These are phyloP conservation scores for Cyberlindnera bimundalis DNA, from an alignment of 805 yeast species.

Conservation along the genomic window DNA sequence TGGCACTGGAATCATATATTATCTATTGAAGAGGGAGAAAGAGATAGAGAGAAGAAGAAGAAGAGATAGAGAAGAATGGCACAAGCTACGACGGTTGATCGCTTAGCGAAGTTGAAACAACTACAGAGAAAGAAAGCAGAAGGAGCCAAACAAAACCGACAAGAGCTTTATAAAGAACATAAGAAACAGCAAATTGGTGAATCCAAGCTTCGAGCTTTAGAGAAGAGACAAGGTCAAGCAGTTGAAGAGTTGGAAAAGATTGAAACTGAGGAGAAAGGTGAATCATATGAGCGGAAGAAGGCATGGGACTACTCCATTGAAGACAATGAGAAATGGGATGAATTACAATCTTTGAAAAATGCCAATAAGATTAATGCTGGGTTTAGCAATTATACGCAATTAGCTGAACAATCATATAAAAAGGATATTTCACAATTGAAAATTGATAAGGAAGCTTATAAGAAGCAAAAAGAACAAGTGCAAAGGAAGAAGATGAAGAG, in stretches of 20 bases:
- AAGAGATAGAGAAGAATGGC: too few species aligned
- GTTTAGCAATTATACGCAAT: slow-evolving; percentile 45
- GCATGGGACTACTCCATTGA: slow-evolving; percentile 59
- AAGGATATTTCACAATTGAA: slow-evolving; percentile 44
- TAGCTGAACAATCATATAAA: slow-evolving; percentile 60
- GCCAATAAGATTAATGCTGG: slow-evolving; percentile 34
- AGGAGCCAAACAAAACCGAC: slow-evolving; percentile 32
- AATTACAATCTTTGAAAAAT: slow-evolving; percentile 31
- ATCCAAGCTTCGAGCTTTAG: slow-evolving; percentile 27
- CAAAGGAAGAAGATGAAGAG: slow-evolving; percentile 3
- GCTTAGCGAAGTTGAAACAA: slow-evolving; percentile 27
- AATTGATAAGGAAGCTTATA: slow-evolving; percentile 41
- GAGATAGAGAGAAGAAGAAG: too few species aligned
- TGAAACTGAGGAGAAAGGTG: slow-evolving; percentile 32
- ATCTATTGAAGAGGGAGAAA: too few species aligned
- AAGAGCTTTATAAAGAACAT: slow-evolving; percentile 36
- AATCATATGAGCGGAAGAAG: slow-evolving; percentile 39
- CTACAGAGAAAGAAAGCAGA: slow-evolving; percentile 30
- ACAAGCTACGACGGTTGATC: too few species aligned
- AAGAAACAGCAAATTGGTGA: slow-evolving; percentile 26
- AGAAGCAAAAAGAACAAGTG: slow-evolving; percentile 33
- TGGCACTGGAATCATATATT: too few species aligned
- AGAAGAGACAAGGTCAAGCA: slow-evolving; percentile 34
- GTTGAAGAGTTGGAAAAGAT: slow-evolving; percentile 35
- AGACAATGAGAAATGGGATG: slow-evolving; percentile 63